Base-by-base conservation (phyloP, 2,329 filamentous ascomycete species). In the Sporothrix pallida region DNA sequence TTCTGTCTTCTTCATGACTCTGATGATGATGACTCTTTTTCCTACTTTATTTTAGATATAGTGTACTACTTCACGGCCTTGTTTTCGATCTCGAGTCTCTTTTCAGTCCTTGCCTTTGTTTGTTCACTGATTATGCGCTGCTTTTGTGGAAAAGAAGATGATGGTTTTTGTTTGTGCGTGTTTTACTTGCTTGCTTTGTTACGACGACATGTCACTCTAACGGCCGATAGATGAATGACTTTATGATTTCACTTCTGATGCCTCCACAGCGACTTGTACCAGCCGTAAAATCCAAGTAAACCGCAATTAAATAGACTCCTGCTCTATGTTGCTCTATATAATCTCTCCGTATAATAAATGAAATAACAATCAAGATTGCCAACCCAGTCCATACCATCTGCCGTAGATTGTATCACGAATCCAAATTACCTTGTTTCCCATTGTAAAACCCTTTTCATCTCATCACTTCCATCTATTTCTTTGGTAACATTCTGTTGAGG, bases 1-100 rank as follows among this genome's bases (percentile, higher is more conserved):
- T 72, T 44, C 37, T 50, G 54, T 60, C 69, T 71, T 54, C 70
- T 71, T 63, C 42, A 71, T 63, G 70, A 71, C 70, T 63, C 67
- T 71, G 70, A 71, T 71, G 70, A 71, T 58, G 70, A 71, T 52
- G 54, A 26, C 52, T 20, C 13, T 71, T 44, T 42, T 62, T 70
- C n/a, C 54, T 13, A 46, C 17, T 17, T 17, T 44, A 67, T 7
- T 71, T 50, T 26, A 1, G 37, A 31, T 63, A 54, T 26, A 37
- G 56, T 37, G 54, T 58, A 26, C 26, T 17, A 23, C 52, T 63
- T 68, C n/a, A 50, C 56, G 56, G 46, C 54, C 23, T 52, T 50
- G 10, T 9, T 26, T 52, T 42, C 37, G 8, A 12, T 10, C 10
- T 31, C 1, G 20, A 20, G 2, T 26, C 4, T 2, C n/a, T 56